Base-by-base conservation (phyloP, 768 basidiomycete species). In the Collybiopsis luxurians region DNA sequence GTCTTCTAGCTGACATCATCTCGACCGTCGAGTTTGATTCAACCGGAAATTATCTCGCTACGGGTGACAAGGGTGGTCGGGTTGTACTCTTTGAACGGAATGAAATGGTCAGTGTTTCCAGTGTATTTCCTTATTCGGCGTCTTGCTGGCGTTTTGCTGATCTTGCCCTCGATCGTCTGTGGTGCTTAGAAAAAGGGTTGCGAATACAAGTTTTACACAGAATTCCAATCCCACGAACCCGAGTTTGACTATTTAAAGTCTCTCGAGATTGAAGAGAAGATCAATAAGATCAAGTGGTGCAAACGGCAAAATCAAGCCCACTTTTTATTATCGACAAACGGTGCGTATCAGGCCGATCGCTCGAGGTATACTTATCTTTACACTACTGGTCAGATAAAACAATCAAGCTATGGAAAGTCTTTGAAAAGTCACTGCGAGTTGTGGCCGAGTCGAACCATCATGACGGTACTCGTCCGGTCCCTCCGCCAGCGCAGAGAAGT, bases 231-330 rank as follows among this genome's bases (percentile, higher is more conserved):
- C 45, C 97, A 99, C 72, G 97, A 99, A 72, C 97, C 97, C 55
- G 97, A 99, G 73, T 99, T 99, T 73, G 97, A 99, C 78, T 99
- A 99, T 73, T 87, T 99, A 69, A 99, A 99, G 81, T 97, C 94
- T 23, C 80, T 99, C 64, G 97, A 99, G 82, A 99, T 99, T 74
- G 97, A 99, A 76, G 97, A 99, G 83, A 99, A 99, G 89, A 99
- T 99, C 81, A 99, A 99, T 81, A 92, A 97, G 85, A 99, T 99
- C 84, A 93, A 95, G 72, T 99, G 97, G 97, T 98, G 95, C 81
- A 95, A 88, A 79, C 85, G 97, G 62, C 95, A 97, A 76, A 98
- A 98, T 71, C 82, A 91, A 45, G 95, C 97, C 44, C 97, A 99
- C 74, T 98, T 99, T 74, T 76, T 99, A 56, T 74, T 99, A 51